Evolutionary conservation across 768 basidiomycete genomes (phyloP).

Genomic region (Harrya chromipes): DNA sequence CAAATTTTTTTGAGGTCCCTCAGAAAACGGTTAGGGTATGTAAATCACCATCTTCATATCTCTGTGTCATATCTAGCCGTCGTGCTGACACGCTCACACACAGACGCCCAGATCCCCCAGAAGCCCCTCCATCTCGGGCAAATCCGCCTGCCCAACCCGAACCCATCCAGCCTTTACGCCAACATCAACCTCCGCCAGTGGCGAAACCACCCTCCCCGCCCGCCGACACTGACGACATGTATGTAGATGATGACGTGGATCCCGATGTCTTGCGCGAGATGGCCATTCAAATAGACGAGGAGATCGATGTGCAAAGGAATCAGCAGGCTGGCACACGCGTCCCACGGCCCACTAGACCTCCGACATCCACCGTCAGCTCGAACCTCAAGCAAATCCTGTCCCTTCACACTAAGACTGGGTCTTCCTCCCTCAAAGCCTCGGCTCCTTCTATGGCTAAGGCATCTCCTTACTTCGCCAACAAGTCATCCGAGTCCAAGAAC

Average conservation of each 20-base stretch:
- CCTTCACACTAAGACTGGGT: not conserved
- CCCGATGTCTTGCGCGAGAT: slow-evolving; percentile 28
- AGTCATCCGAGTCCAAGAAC: slow-evolving; percentile 4
- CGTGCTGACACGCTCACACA: slow-evolving; percentile 2
- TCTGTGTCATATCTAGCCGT: not conserved
- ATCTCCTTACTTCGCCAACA: slow-evolving; percentile 22
- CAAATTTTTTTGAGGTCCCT: slow-evolving; percentile 61
- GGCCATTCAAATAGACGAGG: slow-evolving; percentile 17
- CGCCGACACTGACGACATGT: slow-evolving; percentile 20
- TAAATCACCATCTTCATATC: not conserved
- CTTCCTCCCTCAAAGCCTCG: slow-evolving; percentile 9
- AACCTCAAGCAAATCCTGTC: not conserved
- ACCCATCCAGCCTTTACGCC: slow-evolving; percentile 15
- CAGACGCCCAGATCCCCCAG: slow-evolving; percentile 27
- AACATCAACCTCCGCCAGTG: slow-evolving; percentile 10
- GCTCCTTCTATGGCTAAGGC: slow-evolving; percentile 5
- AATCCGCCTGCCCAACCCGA: slow-evolving; percentile 12
- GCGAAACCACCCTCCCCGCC: slow-evolving; percentile 12
- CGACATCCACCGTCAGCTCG: not conserved
- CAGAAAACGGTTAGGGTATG: slow-evolving; percentile 65
- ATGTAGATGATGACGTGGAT: slow-evolving; percentile 27
- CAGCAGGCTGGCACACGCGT: not conserved
- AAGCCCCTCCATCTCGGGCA: slow-evolving; percentile 10
- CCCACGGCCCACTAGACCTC: not conserved
- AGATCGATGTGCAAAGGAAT: slow-evolving; percentile 2